Evolutionary conservation across 306 rosid genomes (phyloP), one percentile per base, ranked within the genome.

Genomic region (Nissolia schottii): DNA sequence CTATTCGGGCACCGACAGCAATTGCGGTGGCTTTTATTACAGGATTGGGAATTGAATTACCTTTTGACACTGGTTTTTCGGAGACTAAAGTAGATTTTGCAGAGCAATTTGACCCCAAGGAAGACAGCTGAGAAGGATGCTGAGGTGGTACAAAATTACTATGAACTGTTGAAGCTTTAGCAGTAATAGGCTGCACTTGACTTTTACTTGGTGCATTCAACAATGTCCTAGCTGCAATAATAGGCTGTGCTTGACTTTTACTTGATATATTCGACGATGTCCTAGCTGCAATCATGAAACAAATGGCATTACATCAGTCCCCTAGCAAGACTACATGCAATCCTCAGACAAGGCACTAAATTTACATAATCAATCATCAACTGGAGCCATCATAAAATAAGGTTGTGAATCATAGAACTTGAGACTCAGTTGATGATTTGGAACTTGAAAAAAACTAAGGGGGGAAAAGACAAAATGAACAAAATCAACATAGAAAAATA

Each of bases 1-100:
- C 90, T 50, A 86, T 81, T 37, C 83, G 90, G 19, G 94, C 90
- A 25, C 90, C 93, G 71, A 83, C 86, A 56, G 91, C 90, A 51
- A 87, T 86, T 0, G 90, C 83, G 45, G 85, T 61, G 50, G 86
- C 88, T 80, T 89, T 84, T 38, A 88, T 59, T 25, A 64, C 75
- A 70, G 78, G 71, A 65, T 81, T 84, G 29, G 77, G 31, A 71
- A 38, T 61, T 22, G 76, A 20, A 60, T 61, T 75, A 61, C 84
- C 49, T 82, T 84, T 89, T 7, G 78, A 12, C 15, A 78, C 12
- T 24, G 87, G 49, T 48, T 45, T 45, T 45, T 45, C 22, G 2
- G 51, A 8, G 8, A 45, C 51, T 45, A 45, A 45, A n/a, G 19
- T 45, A 45, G 51, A 15, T 45, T 45, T 45, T 16, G 19, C 20